Conservation (phyloP, 306 rosid genomes). For the Lathyrus tuberosus region DNA sequence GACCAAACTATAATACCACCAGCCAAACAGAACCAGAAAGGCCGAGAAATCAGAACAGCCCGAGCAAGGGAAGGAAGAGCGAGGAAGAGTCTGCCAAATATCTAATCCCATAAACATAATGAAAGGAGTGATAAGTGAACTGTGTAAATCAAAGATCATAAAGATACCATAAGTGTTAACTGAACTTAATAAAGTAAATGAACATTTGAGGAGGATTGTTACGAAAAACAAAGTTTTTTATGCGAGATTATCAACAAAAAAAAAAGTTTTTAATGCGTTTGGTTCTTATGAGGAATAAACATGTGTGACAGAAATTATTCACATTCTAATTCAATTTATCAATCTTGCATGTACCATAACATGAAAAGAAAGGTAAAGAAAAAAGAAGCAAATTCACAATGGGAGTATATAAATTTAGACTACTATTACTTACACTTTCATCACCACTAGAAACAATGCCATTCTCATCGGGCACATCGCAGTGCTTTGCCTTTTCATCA, state of each 20-base stretch:
- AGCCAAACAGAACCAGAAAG: slow-evolving; percentile 10
- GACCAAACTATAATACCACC: neutral
- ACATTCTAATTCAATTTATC: neutral
- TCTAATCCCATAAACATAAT: neutral
- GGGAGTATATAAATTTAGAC: neutral
- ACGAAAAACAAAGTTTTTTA: neutral
- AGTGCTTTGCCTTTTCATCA: too few species aligned
- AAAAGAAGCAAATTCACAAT: neutral
- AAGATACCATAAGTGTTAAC: too few species aligned
- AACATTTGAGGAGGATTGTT: neutral
- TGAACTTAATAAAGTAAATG: too few species aligned
- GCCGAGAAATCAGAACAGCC: neutral
- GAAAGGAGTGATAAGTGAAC: neutral
- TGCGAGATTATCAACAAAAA: too few species aligned
- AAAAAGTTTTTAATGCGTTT: too few species aligned
- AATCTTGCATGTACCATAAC: neutral
- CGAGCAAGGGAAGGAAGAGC: slow-evolving; percentile 13
- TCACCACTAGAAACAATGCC: too few species aligned
- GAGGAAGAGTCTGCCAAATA: neutral
- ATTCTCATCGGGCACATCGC: too few species aligned
- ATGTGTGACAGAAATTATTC: neutral
- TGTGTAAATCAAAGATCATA: too few species aligned
- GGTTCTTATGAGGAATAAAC: too few species aligned
- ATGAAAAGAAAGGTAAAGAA: neutral
- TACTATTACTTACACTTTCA: too few species aligned